Conservation (phyloP, 352 stramenopile genomes). For the Peronospora belbahrii region DNA sequence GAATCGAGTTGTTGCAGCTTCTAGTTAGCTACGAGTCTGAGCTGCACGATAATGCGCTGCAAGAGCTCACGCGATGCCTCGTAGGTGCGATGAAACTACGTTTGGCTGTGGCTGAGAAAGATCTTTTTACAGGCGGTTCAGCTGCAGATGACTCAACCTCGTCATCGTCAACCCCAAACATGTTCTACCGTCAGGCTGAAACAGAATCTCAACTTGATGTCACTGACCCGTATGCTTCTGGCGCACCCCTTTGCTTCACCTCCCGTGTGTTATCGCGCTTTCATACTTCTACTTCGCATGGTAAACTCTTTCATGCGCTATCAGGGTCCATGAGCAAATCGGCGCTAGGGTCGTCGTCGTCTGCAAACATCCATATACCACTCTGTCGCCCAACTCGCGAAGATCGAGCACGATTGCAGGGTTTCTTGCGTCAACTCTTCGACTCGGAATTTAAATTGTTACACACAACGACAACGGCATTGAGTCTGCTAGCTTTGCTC, state of each 20-base stretch:
- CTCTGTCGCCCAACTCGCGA: conserved; percentile 11
- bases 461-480: conserved; percentile 41
- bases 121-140: conserved; percentile 26
- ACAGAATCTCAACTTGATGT: conserved; percentile 1
- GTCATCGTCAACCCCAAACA: conserved; percentile 20
- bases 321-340: conserved; percentile 31
- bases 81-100: conserved; percentile 44
- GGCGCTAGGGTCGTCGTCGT: conserved; percentile 1
- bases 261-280: conserved; percentile 73
- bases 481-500: conserved; percentile 54
- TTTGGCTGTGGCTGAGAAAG: conserved; percentile 48
- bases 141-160: conserved; percentile 17
- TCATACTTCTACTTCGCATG: conserved; percentile 39
- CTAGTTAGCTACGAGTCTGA: conserved; percentile 56
- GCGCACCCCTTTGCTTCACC: conserved; percentile 38
- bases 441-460: conserved; percentile 54
- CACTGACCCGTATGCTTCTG: conserved; percentile 10
- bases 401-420: conserved; percentile 28
- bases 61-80: conserved; percentile 60
- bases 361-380: conserved; percentile 7
- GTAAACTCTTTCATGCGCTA: conserved; percentile 51
- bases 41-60: conserved; percentile 29
- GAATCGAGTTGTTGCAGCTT: conserved; percentile 59
- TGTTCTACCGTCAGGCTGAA: conserved; percentile 16
- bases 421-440: conserved; percentile 44